phyloP scores from a whole-genome alignment of 2,329 filamentous ascomycete genomes.

The Didymella arachidicola region DNA sequence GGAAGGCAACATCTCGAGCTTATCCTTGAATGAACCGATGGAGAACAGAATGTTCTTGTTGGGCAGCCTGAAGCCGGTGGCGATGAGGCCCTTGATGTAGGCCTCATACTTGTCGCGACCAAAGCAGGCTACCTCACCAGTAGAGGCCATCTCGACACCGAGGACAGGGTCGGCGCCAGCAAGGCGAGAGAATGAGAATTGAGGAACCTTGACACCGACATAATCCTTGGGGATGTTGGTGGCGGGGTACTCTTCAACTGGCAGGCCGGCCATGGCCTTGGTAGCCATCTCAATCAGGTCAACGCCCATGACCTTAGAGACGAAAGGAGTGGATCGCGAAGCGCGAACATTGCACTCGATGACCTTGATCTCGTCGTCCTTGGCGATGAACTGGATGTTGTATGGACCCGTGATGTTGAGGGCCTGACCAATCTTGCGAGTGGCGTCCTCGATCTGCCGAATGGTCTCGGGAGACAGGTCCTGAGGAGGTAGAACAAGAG shows the following conservation, averaged over 20 bases:
- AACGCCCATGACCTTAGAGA: slow-evolving; percentile 97
- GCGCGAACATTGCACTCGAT: slow-evolving; percentile 99
- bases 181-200: slow-evolving; percentile 98
- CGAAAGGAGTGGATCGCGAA: slow-evolving; percentile 95
- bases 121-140: slow-evolving; percentile 96
- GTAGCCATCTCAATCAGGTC: slow-evolving; percentile 99
- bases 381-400: slow-evolving; percentile 99
- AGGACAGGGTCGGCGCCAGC: slow-evolving; percentile 95
- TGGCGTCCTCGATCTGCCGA: slow-evolving; percentile 89
- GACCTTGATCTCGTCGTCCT: slow-evolving; percentile 99
- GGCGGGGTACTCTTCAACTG: slow-evolving; percentile 82
- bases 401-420: slow-evolving; percentile 95
- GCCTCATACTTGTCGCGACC: slow-evolving; percentile 96
- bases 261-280: slow-evolving; percentile 89
- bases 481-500: slow-evolving; percentile 91
- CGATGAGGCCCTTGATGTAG: slow-evolving; percentile 94
- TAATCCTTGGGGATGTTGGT: slow-evolving; percentile 78
- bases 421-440: slow-evolving; percentile 90
- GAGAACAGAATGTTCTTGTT: slow-evolving; percentile 95
- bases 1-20: slow-evolving; percentile 94
- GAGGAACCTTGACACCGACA: slow-evolving; percentile 96
- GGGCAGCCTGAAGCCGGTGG: slow-evolving; percentile 94
- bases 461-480: slow-evolving; percentile 91
- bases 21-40: slow-evolving; percentile 97
- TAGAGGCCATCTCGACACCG: slow-evolving; percentile 99